Percentiles rank a stretch among this genome's conserved stretches.
Conservation (phyloP, 2,329 filamentous ascomycete genomes). For the Aschersonia sp. region DNA sequence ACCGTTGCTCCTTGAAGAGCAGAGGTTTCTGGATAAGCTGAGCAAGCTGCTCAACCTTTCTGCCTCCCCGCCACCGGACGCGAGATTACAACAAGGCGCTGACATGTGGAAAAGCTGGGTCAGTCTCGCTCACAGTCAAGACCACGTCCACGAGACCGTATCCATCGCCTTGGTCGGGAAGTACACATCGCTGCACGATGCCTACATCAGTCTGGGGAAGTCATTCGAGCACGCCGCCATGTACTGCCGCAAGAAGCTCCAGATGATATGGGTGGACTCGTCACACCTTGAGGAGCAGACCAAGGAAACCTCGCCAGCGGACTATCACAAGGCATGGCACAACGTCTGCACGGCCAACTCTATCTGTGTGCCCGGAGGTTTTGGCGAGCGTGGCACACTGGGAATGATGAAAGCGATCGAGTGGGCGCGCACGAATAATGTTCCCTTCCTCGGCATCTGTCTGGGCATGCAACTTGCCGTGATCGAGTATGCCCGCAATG, state of each 20-base stretch:
- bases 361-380: constrained; percentile 42
- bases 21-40: constrained; percentile 56
- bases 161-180: constrained; percentile 85
- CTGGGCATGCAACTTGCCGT: constrained; percentile 88
- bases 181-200: constrained; percentile 73
- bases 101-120: constrained; percentile 55
- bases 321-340: constrained; percentile 64
- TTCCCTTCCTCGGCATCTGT: constrained; percentile 80
- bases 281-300: constrained; percentile 63
- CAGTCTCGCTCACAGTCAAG: constrained; percentile 36
- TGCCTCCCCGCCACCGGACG: background rate
- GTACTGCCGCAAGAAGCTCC: constrained; percentile 66
- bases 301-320: constrained; percentile 47
- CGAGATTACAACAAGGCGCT: background rate
- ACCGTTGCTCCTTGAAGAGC: constrained; percentile 65
- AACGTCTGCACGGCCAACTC: constrained; percentile 55
- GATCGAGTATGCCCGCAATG: constrained; percentile 70
- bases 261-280: constrained; percentile 74
- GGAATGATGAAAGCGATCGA: constrained; percentile 84
- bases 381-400: constrained; percentile 68
- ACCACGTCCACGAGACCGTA: constrained; percentile 34
- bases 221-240: constrained; percentile 85
- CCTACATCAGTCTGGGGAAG: constrained; percentile 75
- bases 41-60: constrained; percentile 29
- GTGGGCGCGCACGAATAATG: constrained; percentile 71